A percentile compares a stretch with the other conserved stretches of the same genome.
These are phyloP conservation scores for Psilocybe tampanensis DNA, from an alignment of 768 basidiomycete genomes.

Conservation along the genomic window DNA sequence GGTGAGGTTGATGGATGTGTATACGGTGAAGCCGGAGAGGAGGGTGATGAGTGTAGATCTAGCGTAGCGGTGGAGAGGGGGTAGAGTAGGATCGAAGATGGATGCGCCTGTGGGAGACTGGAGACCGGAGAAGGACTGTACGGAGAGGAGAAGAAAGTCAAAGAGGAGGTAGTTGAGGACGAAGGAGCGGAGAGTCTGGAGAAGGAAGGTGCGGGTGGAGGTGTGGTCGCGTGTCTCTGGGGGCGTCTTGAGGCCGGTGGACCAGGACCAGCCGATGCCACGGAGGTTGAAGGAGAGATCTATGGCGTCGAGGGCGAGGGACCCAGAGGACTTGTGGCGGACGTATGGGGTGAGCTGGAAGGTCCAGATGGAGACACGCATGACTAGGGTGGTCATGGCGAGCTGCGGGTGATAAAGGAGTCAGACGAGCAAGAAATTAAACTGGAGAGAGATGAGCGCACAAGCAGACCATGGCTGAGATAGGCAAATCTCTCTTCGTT, in stretches of 20 bases:
- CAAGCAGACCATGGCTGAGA: constrained; percentile 48
- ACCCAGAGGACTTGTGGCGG: constrained; percentile 24
- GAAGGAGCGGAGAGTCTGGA: constrained; percentile 33
- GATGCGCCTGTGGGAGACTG: constrained; percentile 34
- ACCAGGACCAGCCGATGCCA: constrained; percentile 67
- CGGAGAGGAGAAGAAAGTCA: constrained; percentile 45
- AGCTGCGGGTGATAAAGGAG: constrained; percentile 39
- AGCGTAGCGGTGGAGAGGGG: constrained; percentile 37
- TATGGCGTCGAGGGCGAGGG: constrained; percentile 40
- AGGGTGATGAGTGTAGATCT: constrained; percentile 47
- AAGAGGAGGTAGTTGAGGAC: constrained; percentile 39
- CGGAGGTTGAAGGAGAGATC: constrained; percentile 56
- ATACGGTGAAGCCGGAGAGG: constrained; percentile 45
- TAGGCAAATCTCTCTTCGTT: constrained; percentile 37
- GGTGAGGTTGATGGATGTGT: constrained; percentile 43
- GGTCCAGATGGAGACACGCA: constrained; percentile 44
- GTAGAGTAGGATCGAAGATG: constrained; percentile 42
- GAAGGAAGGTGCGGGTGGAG: constrained; percentile 38
- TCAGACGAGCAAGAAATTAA: background rate
- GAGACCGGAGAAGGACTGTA: constrained; percentile 51
- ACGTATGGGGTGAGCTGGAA: constrained; percentile 35
- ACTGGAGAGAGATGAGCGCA: constrained; percentile 26
- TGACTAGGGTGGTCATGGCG: constrained; percentile 33
- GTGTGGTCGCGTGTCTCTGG: constrained; percentile 41
- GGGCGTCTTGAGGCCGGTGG: constrained; percentile 42